phyloP scores from a whole-genome alignment of 768 basidiomycete species.

The Tephrocybe sp. region DNA sequence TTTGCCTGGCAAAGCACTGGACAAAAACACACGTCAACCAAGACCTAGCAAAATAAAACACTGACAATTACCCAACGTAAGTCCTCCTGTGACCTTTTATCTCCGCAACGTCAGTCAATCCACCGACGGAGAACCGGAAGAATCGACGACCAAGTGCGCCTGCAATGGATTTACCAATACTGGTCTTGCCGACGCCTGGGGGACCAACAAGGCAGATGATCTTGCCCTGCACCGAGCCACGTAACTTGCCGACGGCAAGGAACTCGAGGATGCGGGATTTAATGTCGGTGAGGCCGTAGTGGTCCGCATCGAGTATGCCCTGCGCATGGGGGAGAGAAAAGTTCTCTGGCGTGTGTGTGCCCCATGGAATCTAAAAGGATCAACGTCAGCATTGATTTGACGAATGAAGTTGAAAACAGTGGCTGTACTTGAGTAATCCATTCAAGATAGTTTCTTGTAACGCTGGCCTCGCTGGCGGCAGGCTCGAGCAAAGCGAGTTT shows the following conservation, averaged over 20 bases:
- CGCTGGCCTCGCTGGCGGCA: slow-evolving; percentile 89
- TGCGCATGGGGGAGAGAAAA: slow-evolving; percentile 84
- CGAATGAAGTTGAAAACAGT: background rate
- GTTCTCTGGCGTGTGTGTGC: slow-evolving; percentile 90
- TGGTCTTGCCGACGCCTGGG: slow-evolving; percentile 97
- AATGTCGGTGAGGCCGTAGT: slow-evolving; percentile 90
- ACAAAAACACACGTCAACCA: background rate
- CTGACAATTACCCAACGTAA: slow-evolving; percentile 95
- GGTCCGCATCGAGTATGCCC: slow-evolving; percentile 88
- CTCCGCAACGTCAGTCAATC: slow-evolving; percentile 96
- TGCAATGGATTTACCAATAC: slow-evolving; percentile 93
- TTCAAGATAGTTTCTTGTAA: slow-evolving; percentile 92
- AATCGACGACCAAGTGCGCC: slow-evolving; percentile 89
- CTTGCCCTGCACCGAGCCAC: slow-evolving; percentile 95
- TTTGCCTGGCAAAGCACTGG: slow-evolving; percentile 87
- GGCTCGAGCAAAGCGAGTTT: slow-evolving; percentile 91
- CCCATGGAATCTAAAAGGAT: slow-evolving; percentile 85
- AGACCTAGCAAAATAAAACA: slow-evolving; percentile 22
- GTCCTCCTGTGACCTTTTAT: slow-evolving; percentile 98
- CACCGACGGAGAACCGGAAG: slow-evolving; percentile 96
- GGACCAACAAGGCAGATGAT: slow-evolving; percentile 97
- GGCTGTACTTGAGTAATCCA: slow-evolving; percentile 77
- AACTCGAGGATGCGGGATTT: slow-evolving; percentile 96
- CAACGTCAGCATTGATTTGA: slow-evolving; percentile 7
- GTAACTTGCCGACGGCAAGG: slow-evolving; percentile 91